Evolutionary conservation across 768 basidiomycete species (phyloP).

Genomic region (Suillus clintonianus): DNA sequence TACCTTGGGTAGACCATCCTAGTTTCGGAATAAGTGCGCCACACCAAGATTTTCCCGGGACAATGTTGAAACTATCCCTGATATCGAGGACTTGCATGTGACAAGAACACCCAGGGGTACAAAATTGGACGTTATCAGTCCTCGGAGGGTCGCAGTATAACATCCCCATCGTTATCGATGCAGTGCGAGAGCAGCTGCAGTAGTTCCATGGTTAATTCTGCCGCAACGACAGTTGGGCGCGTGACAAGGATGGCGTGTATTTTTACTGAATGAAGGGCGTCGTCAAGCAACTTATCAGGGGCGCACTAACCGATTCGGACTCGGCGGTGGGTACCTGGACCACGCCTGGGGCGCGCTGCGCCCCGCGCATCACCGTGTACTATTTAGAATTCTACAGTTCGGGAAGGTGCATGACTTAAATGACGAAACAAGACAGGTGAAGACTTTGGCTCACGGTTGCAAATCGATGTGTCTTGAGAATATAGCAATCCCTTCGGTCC

Average conservation of each 20-base stretch:
- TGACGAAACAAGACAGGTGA: neutral
- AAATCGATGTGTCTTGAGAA: neutral
- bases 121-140: neutral
- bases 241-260: neutral
- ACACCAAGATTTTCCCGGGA: no score
- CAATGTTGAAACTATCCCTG: no score
- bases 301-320: neutral
- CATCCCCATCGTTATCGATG: neutral
- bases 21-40: no score
- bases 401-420: neutral
- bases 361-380: neutral
- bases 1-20: no score
- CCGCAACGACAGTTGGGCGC: neutral
- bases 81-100: neutral
- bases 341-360: neutral
- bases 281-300: neutral
- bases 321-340: neutral
- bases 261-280: neutral
- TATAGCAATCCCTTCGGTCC: neutral
- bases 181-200: neutral
- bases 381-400: neutral
- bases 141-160: neutral
- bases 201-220: neutral
- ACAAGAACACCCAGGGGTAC: neutral
- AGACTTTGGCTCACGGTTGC: neutral